Evolutionary conservation across 208 protist species (phyloP).

Genomic region (Trypanosoma congolense): DNA sequence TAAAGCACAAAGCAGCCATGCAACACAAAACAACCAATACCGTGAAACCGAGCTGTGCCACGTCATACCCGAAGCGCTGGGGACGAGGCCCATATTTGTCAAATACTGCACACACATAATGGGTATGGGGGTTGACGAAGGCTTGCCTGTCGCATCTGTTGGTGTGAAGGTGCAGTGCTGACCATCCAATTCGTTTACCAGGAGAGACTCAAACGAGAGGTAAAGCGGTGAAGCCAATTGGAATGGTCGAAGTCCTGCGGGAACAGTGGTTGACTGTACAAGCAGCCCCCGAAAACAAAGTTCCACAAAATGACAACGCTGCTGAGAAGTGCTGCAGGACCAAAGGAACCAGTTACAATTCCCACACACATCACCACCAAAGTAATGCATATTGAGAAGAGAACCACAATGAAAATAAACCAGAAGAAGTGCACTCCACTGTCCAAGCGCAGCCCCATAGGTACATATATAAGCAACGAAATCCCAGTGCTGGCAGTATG

Average conservation of each 20-base stretch:
- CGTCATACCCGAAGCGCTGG: slow-evolving; percentile 66
- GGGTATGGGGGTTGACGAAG: slow-evolving; percentile 40
- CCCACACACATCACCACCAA: slow-evolving; percentile 79
- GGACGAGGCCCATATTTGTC: slow-evolving; percentile 70
- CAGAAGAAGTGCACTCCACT: slow-evolving; percentile 80
- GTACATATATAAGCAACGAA: slow-evolving; percentile 85
- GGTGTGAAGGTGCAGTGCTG: slow-evolving; percentile 78
- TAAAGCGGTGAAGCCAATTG: slow-evolving; percentile 83
- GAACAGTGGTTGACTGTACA: slow-evolving; percentile 84
- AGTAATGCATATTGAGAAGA: slow-evolving; percentile 84
- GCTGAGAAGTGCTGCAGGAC: slow-evolving; percentile 76
- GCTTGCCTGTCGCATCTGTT: slow-evolving; percentile 72
- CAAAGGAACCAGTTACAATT: slow-evolving; percentile 71
- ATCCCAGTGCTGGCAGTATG: slow-evolving; percentile 76
- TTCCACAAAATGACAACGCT: slow-evolving; percentile 86
- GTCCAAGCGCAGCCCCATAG: slow-evolving; percentile 86
- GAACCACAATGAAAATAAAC: slow-evolving; percentile 75
- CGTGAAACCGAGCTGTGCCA: slow-evolving; percentile 67
- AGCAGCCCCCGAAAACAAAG: slow-evolving; percentile 90
- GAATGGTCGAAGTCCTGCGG: slow-evolving; percentile 52
- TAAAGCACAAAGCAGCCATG: slow-evolving; percentile 68
- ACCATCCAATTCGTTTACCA: slow-evolving; percentile 91
- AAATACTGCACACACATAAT: slow-evolving; percentile 88
- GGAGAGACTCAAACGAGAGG: slow-evolving; percentile 84
- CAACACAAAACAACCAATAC: slow-evolving; percentile 37